Evolutionary conservation across 192 early-diverging fungal genomes (phyloP).

Genomic region (Podila minutissima): DNA sequence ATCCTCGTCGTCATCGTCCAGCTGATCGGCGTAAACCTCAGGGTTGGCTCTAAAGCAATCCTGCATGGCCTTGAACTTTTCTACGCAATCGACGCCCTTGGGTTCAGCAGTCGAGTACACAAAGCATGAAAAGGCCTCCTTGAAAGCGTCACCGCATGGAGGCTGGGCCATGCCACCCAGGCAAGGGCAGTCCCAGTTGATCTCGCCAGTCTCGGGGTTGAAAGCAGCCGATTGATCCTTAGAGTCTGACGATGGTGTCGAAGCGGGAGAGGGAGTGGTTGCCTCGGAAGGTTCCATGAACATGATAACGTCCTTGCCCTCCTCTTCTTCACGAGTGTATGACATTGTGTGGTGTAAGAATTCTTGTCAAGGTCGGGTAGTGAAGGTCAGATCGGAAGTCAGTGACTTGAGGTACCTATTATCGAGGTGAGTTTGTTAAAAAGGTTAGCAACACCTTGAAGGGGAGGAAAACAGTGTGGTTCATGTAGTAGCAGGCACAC

Average conservation of each 20-base stretch:
- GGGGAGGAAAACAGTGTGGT: too few species aligned
- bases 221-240: slow-evolving; percentile 68
- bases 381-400: too few species aligned
- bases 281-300: slow-evolving; percentile 48
- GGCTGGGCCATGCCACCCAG: slow-evolving; percentile 94
- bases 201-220: slow-evolving; percentile 85
- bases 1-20: slow-evolving; percentile 59
- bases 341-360: slow-evolving; percentile 18
- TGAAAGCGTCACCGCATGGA: slow-evolving; percentile 98
- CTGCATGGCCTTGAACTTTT: slow-evolving; percentile 94
- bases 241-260: slow-evolving; percentile 17
- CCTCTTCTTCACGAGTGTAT: slow-evolving; percentile 43
- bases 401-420: too few species aligned
- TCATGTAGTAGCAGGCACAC: too few species aligned
- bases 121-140: slow-evolving; percentile 97
- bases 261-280: slow-evolving; percentile 15
- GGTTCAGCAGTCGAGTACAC: slow-evolving; percentile 93
- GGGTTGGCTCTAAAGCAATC: slow-evolving; percentile 91
- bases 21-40: slow-evolving; percentile 80
- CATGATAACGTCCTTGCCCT: slow-evolving; percentile 54
- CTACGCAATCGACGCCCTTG: slow-evolving; percentile 97
- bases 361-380: not conserved
- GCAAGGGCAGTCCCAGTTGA: slow-evolving; percentile 98
- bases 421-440: too few species aligned
- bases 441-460: too few species aligned